These are phyloP conservation scores for Paecilomyces dactylethromorphus DNA, from an alignment of 2,329 filamentous ascomycete genomes.

Conservation along the genomic window DNA sequence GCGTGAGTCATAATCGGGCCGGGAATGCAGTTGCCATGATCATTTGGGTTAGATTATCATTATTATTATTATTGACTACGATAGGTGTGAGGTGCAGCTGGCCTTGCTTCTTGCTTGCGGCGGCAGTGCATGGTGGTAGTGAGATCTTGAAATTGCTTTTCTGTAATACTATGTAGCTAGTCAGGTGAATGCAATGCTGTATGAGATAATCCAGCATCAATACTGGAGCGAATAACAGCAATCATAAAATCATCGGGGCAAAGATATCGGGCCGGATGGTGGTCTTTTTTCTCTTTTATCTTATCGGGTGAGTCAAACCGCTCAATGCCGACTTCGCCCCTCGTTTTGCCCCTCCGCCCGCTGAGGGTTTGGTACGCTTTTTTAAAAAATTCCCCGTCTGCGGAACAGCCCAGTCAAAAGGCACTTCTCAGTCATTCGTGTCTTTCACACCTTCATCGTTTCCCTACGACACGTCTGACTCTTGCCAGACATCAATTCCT, in stretches of 20 bases:
- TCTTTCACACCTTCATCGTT: background rate
- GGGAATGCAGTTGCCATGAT: background rate
- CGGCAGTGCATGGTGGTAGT: too few species aligned
- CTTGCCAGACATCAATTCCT: background rate
- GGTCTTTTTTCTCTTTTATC: conserved; percentile 11
- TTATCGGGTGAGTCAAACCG: conserved; percentile 22
- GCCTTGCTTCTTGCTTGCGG: too few species aligned
- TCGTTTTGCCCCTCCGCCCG: background rate
- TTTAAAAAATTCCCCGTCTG: conserved; percentile 4
- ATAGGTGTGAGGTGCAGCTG: too few species aligned
- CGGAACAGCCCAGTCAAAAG: background rate
- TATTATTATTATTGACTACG: too few species aligned
- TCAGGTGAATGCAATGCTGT: too few species aligned
- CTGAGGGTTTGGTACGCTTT: conserved; percentile 2
- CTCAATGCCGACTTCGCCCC: conserved; percentile 1
- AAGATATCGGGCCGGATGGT: background rate
- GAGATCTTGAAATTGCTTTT: too few species aligned
- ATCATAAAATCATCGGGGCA: background rate
- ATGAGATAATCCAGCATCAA: background rate
- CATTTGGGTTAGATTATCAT: background rate
- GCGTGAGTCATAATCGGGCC: background rate
- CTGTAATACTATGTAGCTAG: too few species aligned
- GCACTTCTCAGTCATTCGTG: background rate
- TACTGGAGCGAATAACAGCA: background rate
- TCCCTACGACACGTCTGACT: background rate